Evolutionary conservation across 495 filamentous ascomycete genomes (phyloP).

Genomic region (Xylaria palmicola): DNA sequence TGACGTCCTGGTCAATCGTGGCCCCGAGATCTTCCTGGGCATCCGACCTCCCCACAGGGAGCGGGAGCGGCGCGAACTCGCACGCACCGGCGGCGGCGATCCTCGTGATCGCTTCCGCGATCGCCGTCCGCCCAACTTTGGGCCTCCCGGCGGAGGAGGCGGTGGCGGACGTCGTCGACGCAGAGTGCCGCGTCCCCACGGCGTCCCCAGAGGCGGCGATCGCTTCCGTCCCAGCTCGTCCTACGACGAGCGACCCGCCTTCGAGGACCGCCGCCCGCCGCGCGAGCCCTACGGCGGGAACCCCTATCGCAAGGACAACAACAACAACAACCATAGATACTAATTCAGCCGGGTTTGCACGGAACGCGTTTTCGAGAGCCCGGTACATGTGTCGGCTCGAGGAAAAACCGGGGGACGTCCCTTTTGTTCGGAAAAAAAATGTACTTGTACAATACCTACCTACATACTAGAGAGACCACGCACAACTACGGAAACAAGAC

Average conservation of each 20-base stretch:
- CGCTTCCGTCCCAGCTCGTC: constrained; percentile 25
- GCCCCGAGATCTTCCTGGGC: constrained; percentile 64
- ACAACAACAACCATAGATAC: constrained; percentile 6
- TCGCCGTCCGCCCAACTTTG: constrained; percentile 10
- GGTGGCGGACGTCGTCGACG: constrained; percentile 18
- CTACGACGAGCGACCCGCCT: constrained; percentile 17
- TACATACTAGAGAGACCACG: no score
- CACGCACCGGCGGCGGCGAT: constrained; percentile 25
- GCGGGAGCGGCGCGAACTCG: constrained; percentile 23
- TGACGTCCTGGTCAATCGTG: constrained; percentile 69
- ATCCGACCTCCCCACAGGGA: constrained; percentile 53
- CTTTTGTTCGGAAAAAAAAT: no score
- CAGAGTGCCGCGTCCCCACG: constrained; percentile 26
- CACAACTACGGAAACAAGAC: no score
- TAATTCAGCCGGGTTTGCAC: neutral
- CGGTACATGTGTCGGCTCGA: no score
- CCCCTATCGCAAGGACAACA: neutral
- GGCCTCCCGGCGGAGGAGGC: constrained; percentile 7
- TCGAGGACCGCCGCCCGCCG: constrained; percentile 2
- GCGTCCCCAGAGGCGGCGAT: constrained; percentile 31
- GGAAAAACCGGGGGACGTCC: no score
- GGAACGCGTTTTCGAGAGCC: no score
- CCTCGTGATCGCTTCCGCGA: constrained; percentile 19
- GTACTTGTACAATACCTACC: neutral
- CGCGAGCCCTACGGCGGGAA: constrained; percentile 7